Percentiles rank a stretch among this genome's conserved stretches.
Conservation (phyloP, 306 rosid species). For the Malus asiatica region DNA sequence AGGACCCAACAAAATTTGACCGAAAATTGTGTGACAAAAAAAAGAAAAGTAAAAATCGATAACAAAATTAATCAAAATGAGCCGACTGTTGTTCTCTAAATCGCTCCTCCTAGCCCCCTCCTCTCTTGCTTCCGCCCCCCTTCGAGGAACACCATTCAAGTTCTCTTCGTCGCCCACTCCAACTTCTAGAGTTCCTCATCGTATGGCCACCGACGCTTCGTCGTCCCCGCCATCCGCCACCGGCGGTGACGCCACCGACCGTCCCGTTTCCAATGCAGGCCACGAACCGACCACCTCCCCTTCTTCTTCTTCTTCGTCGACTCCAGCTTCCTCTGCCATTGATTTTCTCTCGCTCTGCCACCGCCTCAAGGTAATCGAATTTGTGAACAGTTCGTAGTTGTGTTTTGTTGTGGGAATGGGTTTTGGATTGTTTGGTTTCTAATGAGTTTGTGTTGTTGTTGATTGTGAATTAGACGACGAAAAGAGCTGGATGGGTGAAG, state of each 20-base stretch:
- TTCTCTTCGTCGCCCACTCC: neutral
- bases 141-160: constrained; percentile 7
- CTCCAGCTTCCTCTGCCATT: constrained; percentile 47
- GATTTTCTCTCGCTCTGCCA: constrained; percentile 83
- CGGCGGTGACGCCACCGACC: constrained; percentile 19
- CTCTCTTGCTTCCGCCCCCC: constrained; percentile 5
- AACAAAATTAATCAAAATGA: neutral
- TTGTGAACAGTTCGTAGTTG: neutral
- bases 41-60: neutral
- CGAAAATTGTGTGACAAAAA: neutral
- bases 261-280: constrained; percentile 21
- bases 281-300: constrained; percentile 27
- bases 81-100: constrained; percentile 15
- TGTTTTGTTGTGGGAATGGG: neutral
- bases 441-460: neutral
- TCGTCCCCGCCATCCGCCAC: constrained; percentile 23
- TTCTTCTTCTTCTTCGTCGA: constrained; percentile 12
- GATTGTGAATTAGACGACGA: constrained; percentile 49
- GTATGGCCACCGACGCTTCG: constrained; percentile 39
- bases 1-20: neutral
- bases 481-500: constrained; percentile 77
- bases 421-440: neutral
- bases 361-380: constrained; percentile 53
- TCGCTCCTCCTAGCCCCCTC: constrained; percentile 6
- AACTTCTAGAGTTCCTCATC: constrained; percentile 11